Conservation (phyloP, 2,329 filamentous ascomycete genomes). For the Phoma sp. region DNA sequence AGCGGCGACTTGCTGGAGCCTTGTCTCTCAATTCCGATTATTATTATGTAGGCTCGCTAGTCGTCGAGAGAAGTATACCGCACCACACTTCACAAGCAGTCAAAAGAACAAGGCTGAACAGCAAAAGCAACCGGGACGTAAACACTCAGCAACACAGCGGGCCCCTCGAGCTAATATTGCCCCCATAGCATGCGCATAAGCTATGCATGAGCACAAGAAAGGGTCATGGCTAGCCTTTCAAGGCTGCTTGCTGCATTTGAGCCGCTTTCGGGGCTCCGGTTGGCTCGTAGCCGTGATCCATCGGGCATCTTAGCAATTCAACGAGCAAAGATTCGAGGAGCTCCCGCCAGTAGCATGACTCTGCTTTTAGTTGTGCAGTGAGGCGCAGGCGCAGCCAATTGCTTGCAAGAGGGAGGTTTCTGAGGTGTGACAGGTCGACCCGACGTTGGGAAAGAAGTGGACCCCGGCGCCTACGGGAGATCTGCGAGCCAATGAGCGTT, state of each 20-base stretch:
- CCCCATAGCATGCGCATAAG: constrained; percentile 28
- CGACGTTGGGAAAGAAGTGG: neutral
- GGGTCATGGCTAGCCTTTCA: constrained; percentile 11
- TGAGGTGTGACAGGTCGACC: constrained; percentile 33
- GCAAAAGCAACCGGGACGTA: constrained; percentile 6
- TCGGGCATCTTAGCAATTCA: constrained; percentile 27
- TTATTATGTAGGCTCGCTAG: neutral
- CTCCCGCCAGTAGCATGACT: constrained; percentile 34
- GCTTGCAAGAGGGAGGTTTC: constrained; percentile 21
- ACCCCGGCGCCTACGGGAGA: constrained; percentile 38
- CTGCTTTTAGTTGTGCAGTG: constrained; percentile 36
- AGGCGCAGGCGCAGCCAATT: constrained; percentile 44
- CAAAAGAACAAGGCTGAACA: constrained; percentile 5
- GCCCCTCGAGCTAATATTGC: constrained; percentile 36
- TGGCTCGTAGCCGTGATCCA: constrained; percentile 34
- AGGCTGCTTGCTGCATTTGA: constrained; percentile 24
- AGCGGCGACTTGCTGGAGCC: neutral
- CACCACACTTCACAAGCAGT: constrained; percentile 1
- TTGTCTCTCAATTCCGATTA: neutral
- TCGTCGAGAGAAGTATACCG: neutral
- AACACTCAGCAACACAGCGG: constrained; percentile 18
- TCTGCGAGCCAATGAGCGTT: constrained; percentile 31
- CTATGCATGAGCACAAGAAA: constrained; percentile 36
- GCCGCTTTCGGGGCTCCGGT: constrained; percentile 31
- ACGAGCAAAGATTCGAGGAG: constrained; percentile 37